Evolutionary conservation across 257 asterid genomes (phyloP), one percentile per base, ranked within the genome.

Genomic region (Lycium ferocissimum): DNA sequence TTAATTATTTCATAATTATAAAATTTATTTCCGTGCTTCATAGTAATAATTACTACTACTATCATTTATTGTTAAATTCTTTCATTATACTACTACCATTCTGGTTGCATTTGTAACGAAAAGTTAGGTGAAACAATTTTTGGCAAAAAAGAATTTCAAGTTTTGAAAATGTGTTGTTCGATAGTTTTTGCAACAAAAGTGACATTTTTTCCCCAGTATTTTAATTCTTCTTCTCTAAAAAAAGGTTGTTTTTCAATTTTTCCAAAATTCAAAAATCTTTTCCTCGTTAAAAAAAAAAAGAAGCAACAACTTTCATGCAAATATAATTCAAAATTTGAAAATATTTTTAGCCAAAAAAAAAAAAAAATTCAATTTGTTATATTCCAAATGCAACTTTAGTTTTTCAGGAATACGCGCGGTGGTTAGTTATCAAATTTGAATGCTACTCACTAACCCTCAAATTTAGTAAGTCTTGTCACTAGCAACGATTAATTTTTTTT

Each of bases 1-100:
- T 88, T 87, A 67, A 83, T 58, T 56, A 82, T 85, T 84, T 53
- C 82, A 76, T 51, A 51, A 76, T 63, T 22, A 6, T 61, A 71
- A 85, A 57, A 59, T 61, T 33, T 8, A 15, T 73, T 75, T 73
- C 82, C 65, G 65, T 76, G 13, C 47, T 67, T 47, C 20, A 61
- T 45, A 43, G n/a, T 54, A 26, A 22, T 76, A 26, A 76, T 76
- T 76, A 72, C 45, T 40, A 40, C 79, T 38, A 17, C 14, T 38
- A 7, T 26, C 65, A 51, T 76, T 76, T 8, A 53, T 76, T 53
- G 2, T 76, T 22, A 3, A 76, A 51, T 51, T 53, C 82, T 76
- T 26, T 7, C 14, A 49, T 22, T 7, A 49, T 51, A 22, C 7
- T 67, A 54, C 9, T 49, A 13, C 38, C 38, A 4, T 67, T 14